A percentile compares a stretch with the other conserved stretches of the same genome.
Evolutionary conservation across 108 stramenopile species (phyloP).

Genomic region (Cyclotella cryptica): DNA sequence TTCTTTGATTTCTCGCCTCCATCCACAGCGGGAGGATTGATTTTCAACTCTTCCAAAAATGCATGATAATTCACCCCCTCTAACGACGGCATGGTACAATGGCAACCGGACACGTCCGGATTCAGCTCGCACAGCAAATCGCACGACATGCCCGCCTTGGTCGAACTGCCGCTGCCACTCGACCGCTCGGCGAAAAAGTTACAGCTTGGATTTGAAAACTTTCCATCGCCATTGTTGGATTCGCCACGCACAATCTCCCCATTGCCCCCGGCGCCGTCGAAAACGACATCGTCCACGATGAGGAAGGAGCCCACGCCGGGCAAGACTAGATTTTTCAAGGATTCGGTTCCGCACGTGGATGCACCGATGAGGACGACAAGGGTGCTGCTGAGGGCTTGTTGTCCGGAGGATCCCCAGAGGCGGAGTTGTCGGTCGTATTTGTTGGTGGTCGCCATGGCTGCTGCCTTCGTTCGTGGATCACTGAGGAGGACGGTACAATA

Average conservation of each 20-base stretch:
- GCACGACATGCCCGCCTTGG: slow-evolving; percentile 45
- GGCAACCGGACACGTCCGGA: slow-evolving; percentile 79
- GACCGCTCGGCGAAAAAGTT: slow-evolving; percentile 72
- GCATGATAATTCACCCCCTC: slow-evolving; percentile 38
- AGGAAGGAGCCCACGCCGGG: slow-evolving; percentile 96
- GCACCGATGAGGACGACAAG: slow-evolving; percentile 78
- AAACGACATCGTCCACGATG: slow-evolving; percentile 80
- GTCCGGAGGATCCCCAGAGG: slow-evolving; percentile 98
- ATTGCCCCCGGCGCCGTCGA: background rate
- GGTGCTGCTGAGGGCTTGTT: slow-evolving; percentile 73
- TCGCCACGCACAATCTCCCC: slow-evolving; percentile 32
- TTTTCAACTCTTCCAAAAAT: slow-evolving; percentile 22
- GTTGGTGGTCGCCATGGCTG: slow-evolving; percentile 85
- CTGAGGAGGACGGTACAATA: too few species aligned
- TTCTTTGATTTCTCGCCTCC: slow-evolving; percentile 5
- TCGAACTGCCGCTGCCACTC: slow-evolving; percentile 3
- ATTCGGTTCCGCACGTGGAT: slow-evolving; percentile 95
- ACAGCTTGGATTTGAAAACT: slow-evolving; percentile 22
- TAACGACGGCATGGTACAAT: slow-evolving; percentile 53
- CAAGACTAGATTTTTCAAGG: slow-evolving; percentile 97
- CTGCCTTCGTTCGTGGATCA: background rate
- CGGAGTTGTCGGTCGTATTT: slow-evolving; percentile 99
- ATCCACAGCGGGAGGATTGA: background rate
- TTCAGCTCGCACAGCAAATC: slow-evolving; percentile 74
- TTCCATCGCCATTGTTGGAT: slow-evolving; percentile 23